Evolutionary conservation across 768 basidiomycete genomes (phyloP), one percentile per base, ranked within the genome.

Genomic region (Tylopilus cervinicoccineus): DNA sequence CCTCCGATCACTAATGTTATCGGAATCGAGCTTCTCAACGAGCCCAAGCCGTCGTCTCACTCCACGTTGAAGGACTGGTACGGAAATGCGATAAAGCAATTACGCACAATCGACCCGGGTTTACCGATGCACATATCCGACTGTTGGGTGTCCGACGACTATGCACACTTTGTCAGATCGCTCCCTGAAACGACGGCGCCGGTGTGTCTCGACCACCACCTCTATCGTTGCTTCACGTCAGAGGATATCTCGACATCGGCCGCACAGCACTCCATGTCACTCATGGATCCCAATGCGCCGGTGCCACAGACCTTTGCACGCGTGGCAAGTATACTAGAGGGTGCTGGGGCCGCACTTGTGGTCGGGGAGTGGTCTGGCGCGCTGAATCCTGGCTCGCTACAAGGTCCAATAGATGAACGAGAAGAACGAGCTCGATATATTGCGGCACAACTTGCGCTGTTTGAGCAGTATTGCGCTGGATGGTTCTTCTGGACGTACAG

Each of bases 401-500:
- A 73, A 16, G 78, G 78, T 11, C 68, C 64, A 36, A 63, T 65
- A 8, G 60, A 76, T 51, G 69, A 76, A 51, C 69, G 71, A 37
- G 60, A 65, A 33, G 74, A 76, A 48, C 63, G 75, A 36, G 54
- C 73, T 9, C 68, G 62, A 13, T 92, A 79, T 50, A 71, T 85
- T 5, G 61, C 72, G 16, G 83, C 88, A 4, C 81, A 93, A 63
- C 66, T 90, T 40, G 75, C 72, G 17, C 56, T 87, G 32, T 91
- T 78, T 51, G 86, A 89, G 48, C 62, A 66, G 38, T 55, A 67
- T 29, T 84, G 86, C 50, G 80, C 77, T 0, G 90, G 90, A 5
- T 86, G 79, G 77, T 92, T 83, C 70, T 92, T 86, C 62, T 90
- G 90, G 90, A 89, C 86, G 31, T 85, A 81, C 60, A 89, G 83